Evolutionary conservation across 495 filamentous ascomycete genomes (phyloP).

Genomic region (Penicillium tannophilum): DNA sequence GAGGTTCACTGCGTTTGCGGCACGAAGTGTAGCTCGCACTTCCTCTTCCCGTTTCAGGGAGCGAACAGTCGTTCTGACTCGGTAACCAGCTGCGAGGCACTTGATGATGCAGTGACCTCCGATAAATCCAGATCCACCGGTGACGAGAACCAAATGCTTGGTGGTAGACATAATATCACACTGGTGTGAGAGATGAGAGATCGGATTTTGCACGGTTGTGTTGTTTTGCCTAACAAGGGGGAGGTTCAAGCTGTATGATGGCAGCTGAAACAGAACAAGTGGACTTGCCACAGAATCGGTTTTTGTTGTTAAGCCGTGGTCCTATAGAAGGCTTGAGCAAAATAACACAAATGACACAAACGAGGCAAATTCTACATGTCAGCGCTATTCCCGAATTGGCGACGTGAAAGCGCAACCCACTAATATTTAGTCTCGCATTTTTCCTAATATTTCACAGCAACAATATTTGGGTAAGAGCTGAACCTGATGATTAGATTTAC

Average conservation of each 20-base stretch:
- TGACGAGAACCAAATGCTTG: constrained; percentile 12
- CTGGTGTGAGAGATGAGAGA: neutral
- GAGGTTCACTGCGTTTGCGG: constrained; percentile 3
- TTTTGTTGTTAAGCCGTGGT: neutral
- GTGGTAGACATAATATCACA: neutral
- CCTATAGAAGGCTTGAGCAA: neutral
- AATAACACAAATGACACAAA: neutral
- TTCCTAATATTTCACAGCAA: no score
- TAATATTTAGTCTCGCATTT: neutral
- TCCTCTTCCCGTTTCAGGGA: constrained; percentile 10
- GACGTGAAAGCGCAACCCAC: neutral
- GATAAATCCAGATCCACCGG: constrained; percentile 17
- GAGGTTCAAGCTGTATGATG: no score
- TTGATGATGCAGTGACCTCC: constrained; percentile 12
- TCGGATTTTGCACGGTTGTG: neutral
- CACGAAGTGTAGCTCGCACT: constrained; percentile 1
- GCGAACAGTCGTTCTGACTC: constrained; percentile 11
- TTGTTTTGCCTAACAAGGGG: neutral
- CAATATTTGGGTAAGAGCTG: no score
- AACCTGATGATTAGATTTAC: neutral
- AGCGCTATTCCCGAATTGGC: neutral
- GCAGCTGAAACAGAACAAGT: no score
- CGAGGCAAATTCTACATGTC: neutral
- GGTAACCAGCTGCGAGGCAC: constrained; percentile 14
- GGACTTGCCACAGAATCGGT: no score